Conservation (phyloP, 306 rosid genomes). For the barrel medic (Medicago truncatula) region MtrunA17r5.0-ANR NC_053044.1:29242501-29243000, state of each 20-base stretch:
- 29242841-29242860: conserved; percentile 39
- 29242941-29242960: conserved; percentile 27
- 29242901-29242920: conserved; percentile 33
- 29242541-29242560: conserved; percentile 15
- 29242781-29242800: conserved; percentile 72
- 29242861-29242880: conserved; percentile 45
- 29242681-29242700: conserved; percentile 54
- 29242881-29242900: conserved; percentile 53
- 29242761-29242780: conserved; percentile 56
- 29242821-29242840: conserved; percentile 42
- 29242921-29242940: conserved; percentile 38
- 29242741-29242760: neutral
- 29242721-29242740: neutral
- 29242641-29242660: neutral
- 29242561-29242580: conserved; percentile 40
- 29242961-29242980: conserved; percentile 23
- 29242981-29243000: conserved; percentile 35
- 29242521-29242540: conserved; percentile 30
- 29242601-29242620: conserved; percentile 4
- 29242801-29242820: conserved; percentile 5
- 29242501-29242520: conserved; percentile 39
- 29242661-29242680: conserved; percentile 51
- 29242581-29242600: conserved; percentile 31
- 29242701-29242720: conserved; percentile 53
- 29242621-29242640: conserved; percentile 14